Percentiles rank a stretch among this genome's conserved stretches.
phyloP scores from a whole-genome alignment of 768 basidiomycete genomes.

The Crepidotus variabilis region DNA sequence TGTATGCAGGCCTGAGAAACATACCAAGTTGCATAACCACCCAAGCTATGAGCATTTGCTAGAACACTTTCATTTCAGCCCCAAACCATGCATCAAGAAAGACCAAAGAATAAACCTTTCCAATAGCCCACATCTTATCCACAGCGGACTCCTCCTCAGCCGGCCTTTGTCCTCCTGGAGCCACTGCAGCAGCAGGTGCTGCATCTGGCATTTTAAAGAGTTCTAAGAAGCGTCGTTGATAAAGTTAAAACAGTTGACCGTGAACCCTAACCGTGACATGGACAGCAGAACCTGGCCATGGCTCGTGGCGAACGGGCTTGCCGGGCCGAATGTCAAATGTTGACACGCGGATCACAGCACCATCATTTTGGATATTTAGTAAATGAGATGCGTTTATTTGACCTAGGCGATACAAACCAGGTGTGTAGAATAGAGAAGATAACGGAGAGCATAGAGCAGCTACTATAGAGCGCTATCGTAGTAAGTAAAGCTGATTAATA shows the following conservation, averaged over 20 bases:
- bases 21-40: conserved; percentile 63
- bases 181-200: conserved; percentile 11
- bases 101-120: conserved; percentile 13
- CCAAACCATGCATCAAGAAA: not conserved
- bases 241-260: too few relatives aligned
- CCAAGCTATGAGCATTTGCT: conserved; percentile 73
- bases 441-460: too few relatives aligned
- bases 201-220: conserved; percentile 14
- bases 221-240: not conserved
- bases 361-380: too few relatives aligned
- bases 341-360: too few relatives aligned
- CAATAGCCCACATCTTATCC: conserved; percentile 15
- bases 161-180: conserved; percentile 8
- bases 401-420: too few relatives aligned
- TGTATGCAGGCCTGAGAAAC: conserved; percentile 13
- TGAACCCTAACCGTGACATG: too few relatives aligned
- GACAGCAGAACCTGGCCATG: too few relatives aligned
- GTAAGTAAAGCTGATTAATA: too few relatives aligned
- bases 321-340: too few relatives aligned
- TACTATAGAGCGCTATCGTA: not conserved
- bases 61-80: not conserved
- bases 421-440: too few relatives aligned
- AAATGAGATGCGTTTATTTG: too few relatives aligned
- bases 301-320: too few relatives aligned
- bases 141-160: conserved; percentile 13